These are phyloP conservation scores for Protomyces macrosporus DNA, from an alignment of 1,139 yeast genomes.

Conservation along the genomic window DNA sequence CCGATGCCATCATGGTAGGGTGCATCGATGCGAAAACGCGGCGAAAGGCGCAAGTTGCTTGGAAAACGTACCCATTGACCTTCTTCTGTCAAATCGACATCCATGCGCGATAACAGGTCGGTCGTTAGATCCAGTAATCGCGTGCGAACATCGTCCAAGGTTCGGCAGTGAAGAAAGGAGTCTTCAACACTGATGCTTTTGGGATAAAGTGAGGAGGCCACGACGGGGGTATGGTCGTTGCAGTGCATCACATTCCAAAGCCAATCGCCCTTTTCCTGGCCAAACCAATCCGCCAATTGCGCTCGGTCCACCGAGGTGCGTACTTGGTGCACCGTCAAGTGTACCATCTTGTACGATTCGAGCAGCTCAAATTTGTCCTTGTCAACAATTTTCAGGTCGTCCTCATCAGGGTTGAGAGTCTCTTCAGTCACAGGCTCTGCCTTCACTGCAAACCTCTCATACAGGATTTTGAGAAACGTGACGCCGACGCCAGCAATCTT, in stretches of 20 bases:
- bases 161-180: slow-evolving; percentile 33
- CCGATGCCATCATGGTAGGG: slow-evolving; percentile 10
- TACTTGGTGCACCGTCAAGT: slow-evolving; percentile 1
- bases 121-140: slow-evolving; percentile 29
- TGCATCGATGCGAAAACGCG: slow-evolving; percentile 18
- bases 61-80: slow-evolving; percentile 20
- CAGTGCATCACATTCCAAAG: slow-evolving; percentile 39
- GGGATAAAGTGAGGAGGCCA: slow-evolving; percentile 35
- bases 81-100: slow-evolving; percentile 16
- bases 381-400: slow-evolving; percentile 8
- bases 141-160: slow-evolving; percentile 28
- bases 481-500: slow-evolving; percentile 23
- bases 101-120: slow-evolving; percentile 25
- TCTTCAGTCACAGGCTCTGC: not conserved
- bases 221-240: slow-evolving; percentile 33
- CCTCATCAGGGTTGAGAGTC: slow-evolving; percentile 1
- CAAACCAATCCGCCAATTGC: slow-evolving; percentile 25
- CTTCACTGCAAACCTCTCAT: not conserved
- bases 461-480: slow-evolving; percentile 28
- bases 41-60: not conserved
- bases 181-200: slow-evolving; percentile 40
- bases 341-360: not conserved
- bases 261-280: slow-evolving; percentile 28
- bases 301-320: not conserved
- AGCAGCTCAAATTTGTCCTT: slow-evolving; percentile 9